Evolutionary conservation across 1,284 basidiomycete genomes (phyloP).

Genomic region (Athelia psychrophila): DNA sequence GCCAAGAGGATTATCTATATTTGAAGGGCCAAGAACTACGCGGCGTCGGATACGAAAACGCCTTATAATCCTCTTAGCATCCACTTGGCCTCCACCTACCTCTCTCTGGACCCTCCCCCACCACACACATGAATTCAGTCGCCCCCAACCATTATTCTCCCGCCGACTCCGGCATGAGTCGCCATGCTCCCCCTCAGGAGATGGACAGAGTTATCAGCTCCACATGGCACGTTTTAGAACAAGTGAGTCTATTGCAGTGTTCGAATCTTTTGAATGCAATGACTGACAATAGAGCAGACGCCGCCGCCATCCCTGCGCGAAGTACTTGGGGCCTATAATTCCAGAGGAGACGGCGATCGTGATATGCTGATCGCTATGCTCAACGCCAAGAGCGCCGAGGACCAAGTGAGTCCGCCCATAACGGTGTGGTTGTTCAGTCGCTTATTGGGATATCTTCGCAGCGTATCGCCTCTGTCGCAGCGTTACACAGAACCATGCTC

Average conservation of each 20-base stretch:
- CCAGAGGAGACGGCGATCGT: constrained; percentile 84
- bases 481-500: background rate
- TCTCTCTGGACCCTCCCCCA: background rate
- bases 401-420: constrained; percentile 55
- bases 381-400: constrained; percentile 86
- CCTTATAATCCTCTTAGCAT: no score
- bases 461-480: constrained; percentile 12
- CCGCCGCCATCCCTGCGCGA: constrained; percentile 80
- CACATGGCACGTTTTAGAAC: constrained; percentile 45
- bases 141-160: background rate
- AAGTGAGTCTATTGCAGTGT: constrained; percentile 27
- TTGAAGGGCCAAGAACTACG: no score
- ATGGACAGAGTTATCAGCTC: constrained; percentile 34
- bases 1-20: background rate
- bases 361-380: constrained; percentile 87
- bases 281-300: constrained; percentile 35
- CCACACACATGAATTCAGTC: background rate
- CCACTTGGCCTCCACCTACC: background rate
- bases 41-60: no score
- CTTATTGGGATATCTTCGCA: constrained; percentile 17
- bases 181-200: constrained; percentile 16
- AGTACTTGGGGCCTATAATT: constrained; percentile 80
- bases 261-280: no score
- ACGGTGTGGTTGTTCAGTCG: constrained; percentile 7
- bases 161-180: background rate